Conservation (phyloP, 2,329 filamentous ascomycete genomes). For the Achaetomium macrosporum region DNA sequence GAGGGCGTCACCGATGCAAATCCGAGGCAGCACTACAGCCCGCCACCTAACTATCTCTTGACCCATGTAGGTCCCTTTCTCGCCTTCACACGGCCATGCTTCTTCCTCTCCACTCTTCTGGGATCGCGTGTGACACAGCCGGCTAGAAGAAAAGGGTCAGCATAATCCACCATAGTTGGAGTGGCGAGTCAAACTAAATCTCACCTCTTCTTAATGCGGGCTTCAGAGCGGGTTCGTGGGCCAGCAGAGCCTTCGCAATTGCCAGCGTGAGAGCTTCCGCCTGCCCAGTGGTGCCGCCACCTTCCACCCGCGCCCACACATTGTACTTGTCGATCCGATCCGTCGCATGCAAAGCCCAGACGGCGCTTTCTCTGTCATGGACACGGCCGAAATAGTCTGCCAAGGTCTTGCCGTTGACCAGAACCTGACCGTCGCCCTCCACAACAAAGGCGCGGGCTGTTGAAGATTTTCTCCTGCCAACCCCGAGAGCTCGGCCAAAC, state of each 20-base stretch:
- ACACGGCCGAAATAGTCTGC: constrained; percentile 76
- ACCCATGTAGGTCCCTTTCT: constrained; percentile 98
- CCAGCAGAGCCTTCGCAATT: constrained; percentile 77
- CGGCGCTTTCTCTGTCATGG: constrained; percentile 88
- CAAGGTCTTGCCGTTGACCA: constrained; percentile 86
- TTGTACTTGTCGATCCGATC: constrained; percentile 93
- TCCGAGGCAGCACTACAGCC: constrained; percentile 4
- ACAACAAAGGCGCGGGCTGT: constrained; percentile 81
- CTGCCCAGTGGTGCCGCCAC: constrained; percentile 90
- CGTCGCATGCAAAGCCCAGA: constrained; percentile 84
- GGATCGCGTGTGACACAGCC: constrained; percentile 88
- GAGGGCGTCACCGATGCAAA: constrained; percentile 14
- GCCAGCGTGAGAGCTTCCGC: constrained; percentile 91
- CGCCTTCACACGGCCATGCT: constrained; percentile 90
- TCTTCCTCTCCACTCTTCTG: constrained; percentile 95
- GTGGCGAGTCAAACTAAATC: constrained; percentile 28
- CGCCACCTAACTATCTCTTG: constrained; percentile 54
- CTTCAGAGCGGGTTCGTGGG: constrained; percentile 91
- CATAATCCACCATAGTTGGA: constrained; percentile 20
- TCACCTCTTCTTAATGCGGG: constrained; percentile 80
- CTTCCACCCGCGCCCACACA: constrained; percentile 76
- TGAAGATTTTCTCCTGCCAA: constrained; percentile 83
- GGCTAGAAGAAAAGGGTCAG: constrained; percentile 55
- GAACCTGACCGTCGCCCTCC: constrained; percentile 83
- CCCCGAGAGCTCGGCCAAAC: constrained; percentile 70